These are phyloP conservation scores for Boletellus emodensis DNA, from an alignment of 768 basidiomycete species.

Conservation along the genomic window DNA sequence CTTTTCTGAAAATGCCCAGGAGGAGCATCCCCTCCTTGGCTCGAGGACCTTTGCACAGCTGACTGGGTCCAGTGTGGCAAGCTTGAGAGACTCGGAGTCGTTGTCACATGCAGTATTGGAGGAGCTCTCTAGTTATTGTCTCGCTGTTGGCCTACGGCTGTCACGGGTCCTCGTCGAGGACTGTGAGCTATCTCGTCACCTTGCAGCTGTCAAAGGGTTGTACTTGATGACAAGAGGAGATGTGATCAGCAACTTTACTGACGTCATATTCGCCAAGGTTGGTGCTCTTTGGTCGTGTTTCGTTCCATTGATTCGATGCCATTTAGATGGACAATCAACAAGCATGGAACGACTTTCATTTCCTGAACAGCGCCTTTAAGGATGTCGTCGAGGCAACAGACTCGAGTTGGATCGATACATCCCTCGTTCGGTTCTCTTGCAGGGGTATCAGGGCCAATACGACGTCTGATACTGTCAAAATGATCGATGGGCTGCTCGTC, in stretches of 20 bases:
- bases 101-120: slow-evolving; percentile 64
- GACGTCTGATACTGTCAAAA: slow-evolving; percentile 54
- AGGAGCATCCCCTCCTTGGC: slow-evolving; percentile 26
- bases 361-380: slow-evolving; percentile 71
- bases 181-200: slow-evolving; percentile 60
- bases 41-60: slow-evolving; percentile 45
- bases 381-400: slow-evolving; percentile 56
- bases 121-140: slow-evolving; percentile 54
- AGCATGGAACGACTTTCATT: slow-evolving; percentile 79
- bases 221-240: slow-evolving; percentile 80
- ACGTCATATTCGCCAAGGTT: slow-evolving; percentile 69
- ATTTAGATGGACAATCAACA: slow-evolving; percentile 70
- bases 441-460: slow-evolving; percentile 45
- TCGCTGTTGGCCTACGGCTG: slow-evolving; percentile 47
- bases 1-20: slow-evolving; percentile 9
- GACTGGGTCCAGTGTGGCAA: slow-evolving; percentile 28
- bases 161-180: slow-evolving; percentile 60
- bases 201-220: slow-evolving; percentile 61
- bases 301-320: background rate
- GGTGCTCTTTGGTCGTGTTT: background rate
- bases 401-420: slow-evolving; percentile 57
- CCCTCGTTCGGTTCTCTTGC: slow-evolving; percentile 70
- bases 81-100: slow-evolving; percentile 55
- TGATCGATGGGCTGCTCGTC: slow-evolving; percentile 61
- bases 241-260: slow-evolving; percentile 67